Evolutionary conservation across 306 rosid genomes (phyloP), one percentile per base, ranked within the genome.

Genomic region (Casuarina cunninghamiana): DNA sequence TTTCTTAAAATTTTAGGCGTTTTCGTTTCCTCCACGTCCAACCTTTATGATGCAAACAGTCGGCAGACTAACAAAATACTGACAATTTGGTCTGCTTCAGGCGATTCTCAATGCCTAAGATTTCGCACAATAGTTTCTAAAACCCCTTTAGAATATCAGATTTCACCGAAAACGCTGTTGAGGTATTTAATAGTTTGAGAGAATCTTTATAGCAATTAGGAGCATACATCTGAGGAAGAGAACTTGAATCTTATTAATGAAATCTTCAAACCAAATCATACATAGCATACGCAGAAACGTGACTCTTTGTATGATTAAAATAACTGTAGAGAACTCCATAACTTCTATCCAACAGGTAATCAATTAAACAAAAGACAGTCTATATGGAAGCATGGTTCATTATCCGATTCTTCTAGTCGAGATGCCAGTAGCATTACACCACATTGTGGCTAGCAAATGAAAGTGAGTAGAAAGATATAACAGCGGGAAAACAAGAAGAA

Each of bases 121-220:
- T 9, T 49, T 11, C 53, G 13, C 13, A 15, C 32, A 26, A 26
- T 26, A 26, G 32, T 1, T 21, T 17, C 17, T 21, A 15, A 53
- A 16, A 53, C 19, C 6, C 60, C 13, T 53, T 53, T 21, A 53
- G 60, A 17, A 53, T n/a, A 53, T 4, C 60, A 17, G 17, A 13
- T 53, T 11, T 11, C 17, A 53, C 60, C 60, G 2, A 5, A 16
- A 16, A 11, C 6, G 0, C 26, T 15, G 17, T 16, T 53, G 21
- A 53, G 11, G 17, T 53, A 53, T 53, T 53, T 53, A 19, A 67
- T 77, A 77, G 60, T 66, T 76, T 8, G 68, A 26, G 45, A 43
- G 46, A 48, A 60, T 39, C 49, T 61, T 32, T 32, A 41, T 39
- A 77, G 37, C n/a, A 32, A 55, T 17, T 42, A 69, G 26, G 54